Evolutionary conservation across 768 basidiomycete genomes (phyloP).

Genomic region (Ramaria sp.): DNA sequence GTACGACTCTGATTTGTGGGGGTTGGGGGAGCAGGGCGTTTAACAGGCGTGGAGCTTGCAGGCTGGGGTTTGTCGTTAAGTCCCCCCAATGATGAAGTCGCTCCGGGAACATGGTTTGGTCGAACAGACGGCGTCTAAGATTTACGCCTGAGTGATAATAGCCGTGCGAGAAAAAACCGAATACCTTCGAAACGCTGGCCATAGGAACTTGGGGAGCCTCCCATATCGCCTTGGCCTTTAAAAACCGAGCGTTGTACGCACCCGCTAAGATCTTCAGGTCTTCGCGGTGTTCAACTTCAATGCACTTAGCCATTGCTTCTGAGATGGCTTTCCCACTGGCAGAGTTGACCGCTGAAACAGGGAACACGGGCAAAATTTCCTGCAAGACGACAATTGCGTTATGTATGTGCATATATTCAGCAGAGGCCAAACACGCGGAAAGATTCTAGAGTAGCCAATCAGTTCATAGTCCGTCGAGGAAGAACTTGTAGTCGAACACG

Average conservation of each 20-base stretch:
- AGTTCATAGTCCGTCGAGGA: neutral
- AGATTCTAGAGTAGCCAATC: slow-evolving; percentile 46
- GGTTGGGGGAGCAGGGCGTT: neutral
- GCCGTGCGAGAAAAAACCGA: neutral
- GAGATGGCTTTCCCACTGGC: slow-evolving; percentile 47
- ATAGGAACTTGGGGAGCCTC: neutral
- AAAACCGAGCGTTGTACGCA: slow-evolving; percentile 35
- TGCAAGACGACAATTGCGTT: slow-evolving; percentile 93
- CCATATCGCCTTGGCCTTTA: slow-evolving; percentile 1
- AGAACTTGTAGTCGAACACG: slow-evolving; percentile 13
- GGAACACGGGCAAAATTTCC: slow-evolving; percentile 85
- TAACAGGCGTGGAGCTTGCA: neutral
- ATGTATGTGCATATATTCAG: slow-evolving; percentile 95
- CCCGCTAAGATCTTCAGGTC: slow-evolving; percentile 72
- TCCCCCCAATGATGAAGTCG: neutral
- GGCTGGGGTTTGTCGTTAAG: neutral
- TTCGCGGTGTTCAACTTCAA: slow-evolving; percentile 71
- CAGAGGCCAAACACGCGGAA: slow-evolving; percentile 69
- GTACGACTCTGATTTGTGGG: neutral
- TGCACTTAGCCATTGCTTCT: slow-evolving; percentile 49
- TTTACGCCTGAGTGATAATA: neutral
- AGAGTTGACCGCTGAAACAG: slow-evolving; percentile 46
- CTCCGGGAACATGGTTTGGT: neutral
- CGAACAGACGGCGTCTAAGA: neutral
- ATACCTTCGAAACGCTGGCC: slow-evolving; percentile 24